Percentiles rank a stretch among this genome's conserved stretches.
Evolutionary conservation across 352 stramenopile species (phyloP).

Genomic region (Globisporangium parvum): DNA sequence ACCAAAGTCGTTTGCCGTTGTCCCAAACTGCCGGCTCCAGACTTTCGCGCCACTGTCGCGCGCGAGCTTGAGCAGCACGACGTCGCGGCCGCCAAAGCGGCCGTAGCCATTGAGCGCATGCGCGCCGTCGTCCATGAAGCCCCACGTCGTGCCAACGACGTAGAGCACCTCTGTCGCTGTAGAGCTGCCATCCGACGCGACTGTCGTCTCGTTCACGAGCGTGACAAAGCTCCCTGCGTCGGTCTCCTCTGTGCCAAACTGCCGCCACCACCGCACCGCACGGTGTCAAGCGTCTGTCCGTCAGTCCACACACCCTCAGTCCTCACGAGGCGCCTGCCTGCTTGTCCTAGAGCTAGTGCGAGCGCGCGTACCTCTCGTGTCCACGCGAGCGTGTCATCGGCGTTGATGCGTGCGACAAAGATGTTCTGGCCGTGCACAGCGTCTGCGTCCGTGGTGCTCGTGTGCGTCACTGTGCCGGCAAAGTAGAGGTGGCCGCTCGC

Average conservation of each 20-base stretch:
- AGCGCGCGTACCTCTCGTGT: constrained; percentile 31
- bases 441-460: constrained; percentile 9
- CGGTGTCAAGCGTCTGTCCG: no score
- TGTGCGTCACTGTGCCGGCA: constrained; percentile 38
- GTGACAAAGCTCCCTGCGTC: constrained; percentile 50
- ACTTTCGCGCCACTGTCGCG: constrained; percentile 37
- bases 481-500: constrained; percentile 49
- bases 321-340: no score
- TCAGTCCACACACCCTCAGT: no score
- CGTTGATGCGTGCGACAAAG: constrained; percentile 47
- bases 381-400: constrained; percentile 38
- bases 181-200: constrained; percentile 4
- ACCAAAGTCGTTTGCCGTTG: constrained; percentile 48
- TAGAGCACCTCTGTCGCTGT: constrained; percentile 33
- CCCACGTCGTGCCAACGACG: constrained; percentile 61
- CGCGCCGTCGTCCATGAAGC: constrained; percentile 57
- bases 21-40: constrained; percentile 72
- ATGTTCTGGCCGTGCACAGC: constrained; percentile 33
- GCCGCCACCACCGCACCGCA: no score
- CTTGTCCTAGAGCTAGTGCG: no score
- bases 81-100: constrained; percentile 58
- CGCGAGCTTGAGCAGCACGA: constrained; percentile 56
- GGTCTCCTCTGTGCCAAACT: constrained; percentile 48
- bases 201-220: constrained; percentile 40
- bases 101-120: constrained; percentile 72